Base-by-base conservation (phyloP, 176 grass and related monocot genomes). In the Cocos nucifera region DNA sequence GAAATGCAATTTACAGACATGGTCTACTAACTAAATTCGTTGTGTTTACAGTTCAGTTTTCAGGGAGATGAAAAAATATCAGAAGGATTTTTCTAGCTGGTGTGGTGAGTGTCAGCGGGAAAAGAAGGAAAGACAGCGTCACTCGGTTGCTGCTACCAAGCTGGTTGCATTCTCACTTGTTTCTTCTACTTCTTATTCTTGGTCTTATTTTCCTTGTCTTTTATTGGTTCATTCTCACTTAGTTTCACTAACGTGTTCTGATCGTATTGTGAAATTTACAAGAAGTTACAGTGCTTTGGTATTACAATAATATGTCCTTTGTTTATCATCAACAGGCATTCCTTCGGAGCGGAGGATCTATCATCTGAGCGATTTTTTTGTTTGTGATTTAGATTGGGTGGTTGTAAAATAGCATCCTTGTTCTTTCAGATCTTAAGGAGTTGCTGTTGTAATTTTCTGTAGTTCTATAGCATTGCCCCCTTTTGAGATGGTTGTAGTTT, bases 71-170 rank as follows among this genome's bases (percentile, higher is more conserved):
- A 97, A 79, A 75, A 97, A 85, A 62, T 97, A 91, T 50, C 87
- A 91, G 56, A 97, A 91, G 76, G 92, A 91, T 83, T 97, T 85
- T 67, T 77, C 92, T 28, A 59, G 66, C 26, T 97, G 92, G 92
- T 97, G 92, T 51, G 84, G 81, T 51, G 92, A 97, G 65, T 97
- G 92, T 52, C 73, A 85, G 51, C 84, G 76, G 0, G 83, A 88
- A 77, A 97, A 83, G 75, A 88, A 65, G 57, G 92, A 88, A 65
- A 77, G 84, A 35, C 86, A 97, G 65, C 83, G 60, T 24, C 83
- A 88, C 70, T 79, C 81, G 17, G 75, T 97, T 62, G 86, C 85
- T 54, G 80, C 87, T 65, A 97, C 92, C 30, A 97, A 97, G 55
- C 65, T 88, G 83, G 92, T 97, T 75, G 9, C 35, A 50, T 27